Percentiles rank a stretch among this genome's conserved stretches.
phyloP scores from a whole-genome alignment of 352 stramenopile genomes.

The Globisporangium paroecandrum region DNA sequence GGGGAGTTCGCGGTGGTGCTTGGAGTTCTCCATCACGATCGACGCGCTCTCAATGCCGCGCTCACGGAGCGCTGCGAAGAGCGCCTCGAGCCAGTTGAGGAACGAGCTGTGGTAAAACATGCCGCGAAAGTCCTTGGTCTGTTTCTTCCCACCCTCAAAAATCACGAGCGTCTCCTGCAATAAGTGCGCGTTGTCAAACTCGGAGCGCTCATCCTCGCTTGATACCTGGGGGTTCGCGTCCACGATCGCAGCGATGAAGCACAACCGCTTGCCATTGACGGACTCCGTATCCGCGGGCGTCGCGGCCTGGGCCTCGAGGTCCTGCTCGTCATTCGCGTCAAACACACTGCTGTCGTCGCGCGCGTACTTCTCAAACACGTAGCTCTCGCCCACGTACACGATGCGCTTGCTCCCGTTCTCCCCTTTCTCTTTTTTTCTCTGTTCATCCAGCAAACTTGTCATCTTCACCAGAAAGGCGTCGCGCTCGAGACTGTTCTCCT shows the following conservation, averaged over 20 bases:
- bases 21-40: conserved; percentile 13
- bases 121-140: conserved; percentile 14
- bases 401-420: background rate
- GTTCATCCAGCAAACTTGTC: background rate
- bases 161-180: conserved; percentile 11
- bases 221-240: background rate
- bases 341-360: conserved; percentile 11
- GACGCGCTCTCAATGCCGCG: conserved; percentile 8
- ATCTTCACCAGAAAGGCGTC: conserved; percentile 9
- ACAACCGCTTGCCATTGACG: conserved; percentile 2
- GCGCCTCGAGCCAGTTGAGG: conserved; percentile 9
- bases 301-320: background rate
- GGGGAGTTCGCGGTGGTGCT: conserved; percentile 8
- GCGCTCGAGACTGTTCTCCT: background rate
- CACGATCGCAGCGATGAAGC: conserved; percentile 13
- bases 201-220: background rate
- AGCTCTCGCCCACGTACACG: conserved; percentile 16
- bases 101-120: conserved; percentile 14
- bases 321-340: conserved; percentile 13
- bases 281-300: background rate
- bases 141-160: conserved; percentile 14
- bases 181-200: conserved; percentile 7
- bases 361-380: conserved; percentile 2
- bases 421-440: background rate
- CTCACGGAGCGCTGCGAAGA: conserved; percentile 1